Percentiles rank a stretch among this genome's conserved stretches.
Conservation (phyloP, 148 eudicot species). For the Rhododendron ovatum region DNA sequence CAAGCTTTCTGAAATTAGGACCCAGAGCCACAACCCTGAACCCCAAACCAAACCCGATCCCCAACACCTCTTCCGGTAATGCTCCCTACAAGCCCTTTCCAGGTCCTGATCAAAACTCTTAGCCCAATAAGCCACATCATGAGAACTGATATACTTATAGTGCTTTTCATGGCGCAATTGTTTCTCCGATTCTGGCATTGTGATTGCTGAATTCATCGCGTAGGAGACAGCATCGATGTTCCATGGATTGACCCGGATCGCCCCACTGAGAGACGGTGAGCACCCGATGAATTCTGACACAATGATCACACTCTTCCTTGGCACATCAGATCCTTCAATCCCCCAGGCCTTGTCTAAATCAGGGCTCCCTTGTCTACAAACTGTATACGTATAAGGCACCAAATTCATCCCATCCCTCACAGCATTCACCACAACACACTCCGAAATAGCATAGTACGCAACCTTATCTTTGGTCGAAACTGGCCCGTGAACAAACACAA, state of each 20-base stretch:
- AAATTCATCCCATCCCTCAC: constrained; percentile 92
- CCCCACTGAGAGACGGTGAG: constrained; percentile 84
- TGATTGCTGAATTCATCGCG: constrained; percentile 48
- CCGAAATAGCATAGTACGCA: constrained; percentile 62
- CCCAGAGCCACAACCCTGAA: constrained; percentile 65
- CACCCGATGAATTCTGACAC: constrained; percentile 90
- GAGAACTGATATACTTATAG: constrained; percentile 66
- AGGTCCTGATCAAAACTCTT: constrained; percentile 73
- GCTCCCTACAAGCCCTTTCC: constrained; percentile 75
- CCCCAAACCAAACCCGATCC: constrained; percentile 69
- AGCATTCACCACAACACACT: constrained; percentile 78
- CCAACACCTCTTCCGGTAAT: constrained; percentile 65
- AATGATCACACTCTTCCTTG: constrained; percentile 56
- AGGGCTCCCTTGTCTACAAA: constrained; percentile 59
- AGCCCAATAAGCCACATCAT: constrained; percentile 82
- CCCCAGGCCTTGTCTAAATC: constrained; percentile 42
- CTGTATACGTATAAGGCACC: constrained; percentile 69
- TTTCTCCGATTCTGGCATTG: constrained; percentile 52
- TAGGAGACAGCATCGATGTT: constrained; percentile 60
- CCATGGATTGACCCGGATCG: constrained; percentile 86
- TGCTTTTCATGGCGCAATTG: constrained; percentile 74
- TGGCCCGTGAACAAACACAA: constrained; percentile 55
- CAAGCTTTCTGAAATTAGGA: constrained; percentile 64
- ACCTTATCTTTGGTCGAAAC: constrained; percentile 62
- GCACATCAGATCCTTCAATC: constrained; percentile 14